Base-by-base conservation (phyloP, 129 eudicot species). In the Chrysanthemum lavandulifolium region DNA sequence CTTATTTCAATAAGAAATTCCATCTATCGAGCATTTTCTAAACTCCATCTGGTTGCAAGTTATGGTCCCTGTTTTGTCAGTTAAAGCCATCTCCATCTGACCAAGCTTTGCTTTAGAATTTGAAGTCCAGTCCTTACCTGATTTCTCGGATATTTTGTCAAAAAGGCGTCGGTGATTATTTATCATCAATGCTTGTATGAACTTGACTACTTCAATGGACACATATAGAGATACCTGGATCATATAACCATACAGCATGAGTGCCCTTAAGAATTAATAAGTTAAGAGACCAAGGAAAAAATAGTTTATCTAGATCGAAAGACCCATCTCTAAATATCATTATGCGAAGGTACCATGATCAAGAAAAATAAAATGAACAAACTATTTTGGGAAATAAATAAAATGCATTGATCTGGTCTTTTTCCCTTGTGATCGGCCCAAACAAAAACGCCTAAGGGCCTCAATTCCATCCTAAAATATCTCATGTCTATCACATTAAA, bases 1-100 rank as follows among this genome's bases (percentile, higher is more conserved):
- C 48, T 84, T 83, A 57, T 81, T 83, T 14, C 88, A 83, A 61
- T 81, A 84, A 19, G 88, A 78, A 54, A 81, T 67, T 13, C 88
- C 83, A 72, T 84, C 85, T 16, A 84, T 81, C 12, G 88, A 84
- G 69, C 88, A 84, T 71, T 81, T 84, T 68, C 83, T 71, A 9
- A 84, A 84, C 65, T 84, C 85, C 85, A 84, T 84, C 19, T 81
- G 83, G 52, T 84, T 84, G 61, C 88, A 84, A 53, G 85, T 84
- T 62, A 84, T 78, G 14, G 88, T 84, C 76, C 88, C 85, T 0
- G 85, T 84, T 67, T 84, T 84, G 25, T 84, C 88, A 3, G 79
- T 65, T 62, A 84, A 74, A 52, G 81, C 75, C 73, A 84, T 78
- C 70, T 84, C 88, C 1, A 84, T 85, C 65, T 84, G 83, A 54